Evolutionary conservation across 129 eudicot species (phyloP).

Genomic region (Artemisia annua): DNA sequence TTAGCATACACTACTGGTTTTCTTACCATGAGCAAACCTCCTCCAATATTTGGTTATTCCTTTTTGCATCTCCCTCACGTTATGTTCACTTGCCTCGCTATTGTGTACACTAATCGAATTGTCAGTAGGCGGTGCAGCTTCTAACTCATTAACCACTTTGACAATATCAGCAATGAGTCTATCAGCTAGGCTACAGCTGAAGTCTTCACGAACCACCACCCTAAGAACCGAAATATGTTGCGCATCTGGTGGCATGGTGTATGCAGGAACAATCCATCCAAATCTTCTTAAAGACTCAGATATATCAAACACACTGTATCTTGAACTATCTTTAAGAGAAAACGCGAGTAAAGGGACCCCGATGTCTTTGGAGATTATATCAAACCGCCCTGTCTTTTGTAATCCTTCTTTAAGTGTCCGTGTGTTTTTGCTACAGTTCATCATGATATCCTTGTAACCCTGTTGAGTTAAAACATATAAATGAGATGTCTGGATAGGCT

Average conservation of each 20-base stretch:
- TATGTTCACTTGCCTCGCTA: slow-evolving; percentile 24
- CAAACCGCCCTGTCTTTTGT: slow-evolving; percentile 45
- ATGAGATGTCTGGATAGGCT: neutral
- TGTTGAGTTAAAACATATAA: neutral
- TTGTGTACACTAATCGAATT: slow-evolving; percentile 6
- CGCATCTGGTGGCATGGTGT: slow-evolving; percentile 81
- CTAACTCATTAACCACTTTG: slow-evolving; percentile 62
- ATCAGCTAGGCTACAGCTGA: slow-evolving; percentile 65
- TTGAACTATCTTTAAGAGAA: slow-evolving; percentile 60
- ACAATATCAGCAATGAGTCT: slow-evolving; percentile 52
- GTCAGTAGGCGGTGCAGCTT: slow-evolving; percentile 26
- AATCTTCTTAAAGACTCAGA: slow-evolving; percentile 57
- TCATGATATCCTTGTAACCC: slow-evolving; percentile 76
- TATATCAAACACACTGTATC: slow-evolving; percentile 56
- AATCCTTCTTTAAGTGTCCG: slow-evolving; percentile 57
- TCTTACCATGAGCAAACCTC: slow-evolving; percentile 41
- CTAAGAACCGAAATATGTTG: slow-evolving; percentile 61
- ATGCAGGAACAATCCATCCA: slow-evolving; percentile 83
- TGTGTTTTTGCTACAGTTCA: slow-evolving; percentile 48
- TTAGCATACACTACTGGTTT: slow-evolving; percentile 67
- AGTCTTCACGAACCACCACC: slow-evolving; percentile 74
- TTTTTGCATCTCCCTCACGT: slow-evolving; percentile 20
- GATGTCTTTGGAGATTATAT: slow-evolving; percentile 63
- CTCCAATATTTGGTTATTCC: slow-evolving; percentile 56
- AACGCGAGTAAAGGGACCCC: slow-evolving; percentile 73